A percentile compares a stretch with the other conserved stretches of the same genome.
phyloP scores from a whole-genome alignment of 2,329 filamentous ascomycete species.

The Aspergillus tamarii region DNA sequence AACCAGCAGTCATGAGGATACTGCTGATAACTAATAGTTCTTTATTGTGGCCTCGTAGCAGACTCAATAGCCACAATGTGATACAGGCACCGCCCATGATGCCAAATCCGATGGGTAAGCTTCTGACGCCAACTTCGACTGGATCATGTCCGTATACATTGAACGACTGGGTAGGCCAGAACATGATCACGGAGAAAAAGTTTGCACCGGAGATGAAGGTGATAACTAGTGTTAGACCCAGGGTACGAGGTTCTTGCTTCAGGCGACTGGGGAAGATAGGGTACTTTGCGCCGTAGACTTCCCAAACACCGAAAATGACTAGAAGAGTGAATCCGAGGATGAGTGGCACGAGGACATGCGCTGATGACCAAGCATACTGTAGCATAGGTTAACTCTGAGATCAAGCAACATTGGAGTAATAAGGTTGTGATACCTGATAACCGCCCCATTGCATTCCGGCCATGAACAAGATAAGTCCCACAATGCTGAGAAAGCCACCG shows the following conservation, averaged over 20 bases:
- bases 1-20: constrained; percentile 66
- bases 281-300: constrained; percentile 49
- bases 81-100: constrained; percentile 65
- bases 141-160: constrained; percentile 69
- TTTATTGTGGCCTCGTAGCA: constrained; percentile 62
- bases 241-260: constrained; percentile 53
- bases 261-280: constrained; percentile 51
- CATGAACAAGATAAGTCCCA: constrained; percentile 53
- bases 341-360: constrained; percentile 51
- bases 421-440: constrained; percentile 39
- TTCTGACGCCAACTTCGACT: constrained; percentile 65
- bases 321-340: constrained; percentile 49
- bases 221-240: constrained; percentile 59
- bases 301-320: constrained; percentile 51
- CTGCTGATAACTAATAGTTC: constrained; percentile 63
- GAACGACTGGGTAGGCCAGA: constrained; percentile 68
- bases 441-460: constrained; percentile 58
- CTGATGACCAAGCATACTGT: constrained; percentile 49
- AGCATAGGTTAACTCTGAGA: constrained; percentile 1
- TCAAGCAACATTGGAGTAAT: background rate
- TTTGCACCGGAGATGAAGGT: constrained; percentile 64
- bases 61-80: constrained; percentile 60
- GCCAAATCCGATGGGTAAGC: constrained; percentile 65
- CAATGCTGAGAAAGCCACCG: constrained; percentile 52
- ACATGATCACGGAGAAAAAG: constrained; percentile 59